Evolutionary conservation across 306 rosid species (phyloP), one percentile per base, ranked within the genome.

Genomic region (Purshia tridentata): DNA sequence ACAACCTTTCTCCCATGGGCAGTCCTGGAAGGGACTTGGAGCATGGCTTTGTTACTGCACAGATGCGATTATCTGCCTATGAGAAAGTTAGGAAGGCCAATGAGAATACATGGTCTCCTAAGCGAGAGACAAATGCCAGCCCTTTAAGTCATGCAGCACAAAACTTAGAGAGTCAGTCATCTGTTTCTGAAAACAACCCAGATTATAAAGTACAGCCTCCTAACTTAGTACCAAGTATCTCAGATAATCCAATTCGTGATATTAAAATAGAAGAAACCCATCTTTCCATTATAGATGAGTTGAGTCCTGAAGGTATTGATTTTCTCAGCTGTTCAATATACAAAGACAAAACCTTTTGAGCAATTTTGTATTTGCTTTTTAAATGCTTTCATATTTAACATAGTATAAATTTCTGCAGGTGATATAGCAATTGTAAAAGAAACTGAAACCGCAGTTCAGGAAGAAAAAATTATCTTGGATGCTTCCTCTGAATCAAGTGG

Each of bases 21-120:
- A 95, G 98, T 86, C 99, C 99, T 23, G 83, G 84, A 82, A 87
- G 81, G 79, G 88, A 88, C 73, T 87, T 79, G 88, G 93, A 89
- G 81, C 84, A 88, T 67, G 82, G 84, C 37, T 83, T 86, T 80
- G 82, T 84, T 68, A 89, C 92, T 6, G 81, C 89, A 69, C 87
- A 86, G 75, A 78, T 74, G 82, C 88, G 89, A 83, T 78, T 86
- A 73, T 82, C 89, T 50, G 58, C 74, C 53, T 10, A 22, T 41
- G 80, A 80, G 42, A 81, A 74, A 77, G 41, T 62, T 65, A 62
- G 23, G 81, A 86, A 73, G 77, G 83, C 49, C 72, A 80, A 75
- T 54, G 88, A 82, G 81, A 79, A 78, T 70, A 50, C 9, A 29
- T 46, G 61, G 46, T 84, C 89, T 72, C 75, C 86, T 46, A 74